Percentiles rank a stretch among this genome's conserved stretches.
These are phyloP conservation scores for Gilbertella persicaria DNA, from an alignment of 371 early-diverging fungal species.

Conservation along the genomic window DNA sequence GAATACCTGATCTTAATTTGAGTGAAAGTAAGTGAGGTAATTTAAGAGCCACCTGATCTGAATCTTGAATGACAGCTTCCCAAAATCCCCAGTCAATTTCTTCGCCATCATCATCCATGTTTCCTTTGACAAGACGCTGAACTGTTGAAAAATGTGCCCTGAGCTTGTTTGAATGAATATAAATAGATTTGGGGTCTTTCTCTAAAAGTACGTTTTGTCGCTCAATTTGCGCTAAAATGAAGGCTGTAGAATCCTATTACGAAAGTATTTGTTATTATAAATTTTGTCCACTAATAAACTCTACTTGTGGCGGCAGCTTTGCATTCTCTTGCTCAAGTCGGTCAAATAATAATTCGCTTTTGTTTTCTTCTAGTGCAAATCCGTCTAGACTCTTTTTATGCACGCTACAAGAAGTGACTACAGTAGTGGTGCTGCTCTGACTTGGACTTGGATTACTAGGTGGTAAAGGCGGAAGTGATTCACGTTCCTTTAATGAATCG, in stretches of 20 bases:
- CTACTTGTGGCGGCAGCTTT: conserved; percentile 40
- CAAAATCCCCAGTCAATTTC: conserved; percentile 91
- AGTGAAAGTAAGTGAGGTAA: conserved; percentile 63
- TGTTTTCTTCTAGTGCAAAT: background rate
- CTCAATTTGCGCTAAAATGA: conserved; percentile 60
- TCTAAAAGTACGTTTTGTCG: conserved; percentile 57
- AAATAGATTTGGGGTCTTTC: conserved; percentile 59
- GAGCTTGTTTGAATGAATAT: conserved; percentile 54
- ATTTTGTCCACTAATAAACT: background rate
- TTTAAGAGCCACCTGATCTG: conserved; percentile 60
- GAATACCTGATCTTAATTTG: conserved; percentile 82
- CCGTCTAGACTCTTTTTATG: background rate
- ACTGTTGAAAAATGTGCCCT: conserved; percentile 53
- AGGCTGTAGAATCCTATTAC: conserved; percentile 57
- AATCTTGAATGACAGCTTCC: conserved; percentile 87
- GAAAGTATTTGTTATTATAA: background rate
- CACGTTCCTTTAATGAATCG: background rate
- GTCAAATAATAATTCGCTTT: conserved; percentile 5
- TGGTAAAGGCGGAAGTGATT: background rate
- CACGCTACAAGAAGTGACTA: background rate
- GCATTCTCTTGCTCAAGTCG: conserved; percentile 44
- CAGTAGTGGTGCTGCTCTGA: background rate
- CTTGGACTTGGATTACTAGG: background rate
- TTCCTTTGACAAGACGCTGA: conserved; percentile 43
- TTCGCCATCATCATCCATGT: conserved; percentile 23